Evolutionary conservation across 2,329 filamentous ascomycete species (phyloP).

Genomic region (Hymenoscyphus salicellus): DNA sequence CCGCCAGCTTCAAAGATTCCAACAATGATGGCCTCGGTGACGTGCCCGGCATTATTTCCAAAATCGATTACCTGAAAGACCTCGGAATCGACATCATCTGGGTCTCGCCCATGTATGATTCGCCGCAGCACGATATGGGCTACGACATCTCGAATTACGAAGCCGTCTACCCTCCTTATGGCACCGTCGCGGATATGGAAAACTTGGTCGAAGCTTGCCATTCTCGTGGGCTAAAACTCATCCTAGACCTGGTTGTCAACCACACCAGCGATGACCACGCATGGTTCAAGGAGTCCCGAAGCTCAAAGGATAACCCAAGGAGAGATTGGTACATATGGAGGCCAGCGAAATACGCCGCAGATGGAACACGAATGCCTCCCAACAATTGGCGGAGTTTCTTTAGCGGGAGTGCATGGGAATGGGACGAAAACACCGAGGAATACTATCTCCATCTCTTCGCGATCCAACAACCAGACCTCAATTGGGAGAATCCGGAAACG

Average conservation of each 20-base stretch:
- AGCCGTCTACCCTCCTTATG: constrained; percentile 62
- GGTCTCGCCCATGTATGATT: constrained; percentile 64
- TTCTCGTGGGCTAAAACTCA: constrained; percentile 62
- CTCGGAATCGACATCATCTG: constrained; percentile 64
- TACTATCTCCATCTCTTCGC: constrained; percentile 78
- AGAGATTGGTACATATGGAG: constrained; percentile 67
- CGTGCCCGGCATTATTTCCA: constrained; percentile 58
- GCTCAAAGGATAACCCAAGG: constrained; percentile 49
- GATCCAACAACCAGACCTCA: constrained; percentile 76
- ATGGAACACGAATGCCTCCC: constrained; percentile 64
- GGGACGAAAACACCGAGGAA: constrained; percentile 67
- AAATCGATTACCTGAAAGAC: constrained; percentile 58
- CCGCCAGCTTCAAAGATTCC: constrained; percentile 55
- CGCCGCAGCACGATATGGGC: constrained; percentile 65
- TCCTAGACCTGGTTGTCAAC: constrained; percentile 75
- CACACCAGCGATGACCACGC: constrained; percentile 70
- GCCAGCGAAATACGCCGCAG: constrained; percentile 49
- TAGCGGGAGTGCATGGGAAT: constrained; percentile 63
- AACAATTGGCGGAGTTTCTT: constrained; percentile 71
- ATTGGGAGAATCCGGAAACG: constrained; percentile 72
- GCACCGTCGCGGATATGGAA: constrained; percentile 64
- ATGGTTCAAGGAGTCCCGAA: constrained; percentile 59
- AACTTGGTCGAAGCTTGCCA: constrained; percentile 58
- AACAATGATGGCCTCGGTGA: constrained; percentile 60
- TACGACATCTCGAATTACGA: constrained; percentile 70